Base-by-base conservation (phyloP, 2,329 filamentous ascomycete genomes). In the Graphilbum fragrans region DNA sequence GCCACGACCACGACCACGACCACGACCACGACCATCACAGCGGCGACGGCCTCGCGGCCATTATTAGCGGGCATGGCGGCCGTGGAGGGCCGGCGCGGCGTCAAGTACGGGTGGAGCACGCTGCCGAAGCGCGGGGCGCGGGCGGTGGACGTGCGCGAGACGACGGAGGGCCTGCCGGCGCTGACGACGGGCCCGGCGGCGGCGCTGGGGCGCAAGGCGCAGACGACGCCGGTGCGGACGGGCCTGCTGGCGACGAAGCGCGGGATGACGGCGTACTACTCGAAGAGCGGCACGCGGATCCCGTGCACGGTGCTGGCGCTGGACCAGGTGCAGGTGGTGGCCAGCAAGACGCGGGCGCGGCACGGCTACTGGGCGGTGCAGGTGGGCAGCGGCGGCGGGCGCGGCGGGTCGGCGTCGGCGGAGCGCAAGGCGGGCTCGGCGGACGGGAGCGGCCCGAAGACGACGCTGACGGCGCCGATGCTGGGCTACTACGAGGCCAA, bases 341-440 rank as follows among this genome's bases (percentile, higher is more conserved):
- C 82, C 45, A 81, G 85, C 64, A 95, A 94, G 72, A 92, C 86
- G 48, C 67, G 78, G 27, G 68, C 79, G 48, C 68, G 72, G 55
- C 80, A 96, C 60, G 92, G 92, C 18, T 98, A 98, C 66, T 95
- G 77, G 70, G 92, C 90, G 16, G 87, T 96, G 14, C 88, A 95
- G 64, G 66, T 98, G 35, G 92, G 92, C 18, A 67, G 75, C 37
- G 92, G 92, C 4, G 74, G 74, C 58, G 82, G 81, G 58, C 74
- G 81, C 46, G 29, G 14, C 29, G 14, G 29, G 11, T 9, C 29
- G 29, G 29, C 5, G 11, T 9, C 8, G 14, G 8, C 29, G 14
- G 65, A 82, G 20, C 70, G 68, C 47, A 12, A 10, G 31, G 38
- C 32, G n/a, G 14, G 25, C 25, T 29, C 25, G 25, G n/a, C n/a